Evolutionary conservation across 116 monocot species (phyloP).

Genomic region (Papilionanthe hybrid): DNA sequence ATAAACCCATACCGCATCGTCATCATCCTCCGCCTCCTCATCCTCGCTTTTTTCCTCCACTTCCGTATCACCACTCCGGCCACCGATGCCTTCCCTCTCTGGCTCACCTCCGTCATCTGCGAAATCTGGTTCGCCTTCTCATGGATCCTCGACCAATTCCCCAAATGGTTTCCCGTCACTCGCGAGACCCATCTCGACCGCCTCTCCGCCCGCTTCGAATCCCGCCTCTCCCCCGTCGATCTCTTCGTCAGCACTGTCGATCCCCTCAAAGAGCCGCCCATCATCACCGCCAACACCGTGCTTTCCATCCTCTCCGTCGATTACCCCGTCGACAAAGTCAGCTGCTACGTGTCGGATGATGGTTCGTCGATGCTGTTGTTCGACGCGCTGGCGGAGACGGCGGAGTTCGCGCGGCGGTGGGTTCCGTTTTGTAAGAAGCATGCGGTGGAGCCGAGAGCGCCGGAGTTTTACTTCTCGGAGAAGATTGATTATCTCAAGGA

Average conservation of each 20-base stretch:
- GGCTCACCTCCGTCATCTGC: slow-evolving; percentile 89
- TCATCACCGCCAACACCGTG: slow-evolving; percentile 91
- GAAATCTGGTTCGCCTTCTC: slow-evolving; percentile 98
- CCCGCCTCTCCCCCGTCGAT: slow-evolving; percentile 58
- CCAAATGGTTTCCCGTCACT: slow-evolving; percentile 86
- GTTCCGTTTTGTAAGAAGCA: slow-evolving; percentile 92
- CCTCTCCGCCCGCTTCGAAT: slow-evolving; percentile 65
- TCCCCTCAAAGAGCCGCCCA: slow-evolving; percentile 93
- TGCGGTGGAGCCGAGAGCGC: slow-evolving; percentile 69
- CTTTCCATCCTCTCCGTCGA: slow-evolving; percentile 80
- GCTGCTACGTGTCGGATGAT: slow-evolving; percentile 91
- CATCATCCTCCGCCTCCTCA: slow-evolving; percentile 71
- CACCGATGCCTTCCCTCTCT: slow-evolving; percentile 66
- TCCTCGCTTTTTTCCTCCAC: slow-evolving; percentile 80
- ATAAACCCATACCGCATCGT: slow-evolving; percentile 95
- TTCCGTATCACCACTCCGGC: slow-evolving; percentile 80
- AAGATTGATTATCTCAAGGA: slow-evolving; percentile 39
- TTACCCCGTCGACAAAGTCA: slow-evolving; percentile 75
- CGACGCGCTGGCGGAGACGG: slow-evolving; percentile 79
- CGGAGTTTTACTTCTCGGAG: slow-evolving; percentile 89
- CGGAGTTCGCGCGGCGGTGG: slow-evolving; percentile 85
- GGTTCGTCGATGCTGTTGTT: slow-evolving; percentile 93
- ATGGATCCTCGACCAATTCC: slow-evolving; percentile 97
- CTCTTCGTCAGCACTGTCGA: slow-evolving; percentile 91
- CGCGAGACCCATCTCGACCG: slow-evolving; percentile 92